A percentile compares a stretch with the other conserved stretches of the same genome.
phyloP scores from a whole-genome alignment of 2,329 filamentous ascomycete genomes.

The Botrytis sinoallii region DNA sequence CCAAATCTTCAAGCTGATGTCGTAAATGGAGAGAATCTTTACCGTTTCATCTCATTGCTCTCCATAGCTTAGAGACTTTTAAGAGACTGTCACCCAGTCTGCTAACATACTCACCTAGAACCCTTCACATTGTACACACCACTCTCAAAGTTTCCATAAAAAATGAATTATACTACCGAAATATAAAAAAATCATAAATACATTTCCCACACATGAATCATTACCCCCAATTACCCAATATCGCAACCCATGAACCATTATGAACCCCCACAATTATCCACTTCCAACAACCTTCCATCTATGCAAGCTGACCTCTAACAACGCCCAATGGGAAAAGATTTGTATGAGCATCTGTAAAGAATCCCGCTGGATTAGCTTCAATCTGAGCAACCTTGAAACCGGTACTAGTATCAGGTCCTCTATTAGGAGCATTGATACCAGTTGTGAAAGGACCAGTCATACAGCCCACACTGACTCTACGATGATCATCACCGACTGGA shows the following conservation, averaged over 20 bases:
- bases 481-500: constrained; percentile 40
- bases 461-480: constrained; percentile 34
- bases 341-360: constrained; percentile 50
- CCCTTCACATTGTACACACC: background rate
- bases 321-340: constrained; percentile 44
- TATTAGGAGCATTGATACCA: constrained; percentile 41
- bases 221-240: no score
- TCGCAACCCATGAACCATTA: background rate
- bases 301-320: constrained; percentile 46
- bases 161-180: background rate
- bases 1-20: background rate
- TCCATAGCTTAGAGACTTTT: background rate
- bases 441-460: constrained; percentile 44
- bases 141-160: background rate
- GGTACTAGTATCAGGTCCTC: constrained; percentile 45
- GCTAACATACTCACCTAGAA: background rate
- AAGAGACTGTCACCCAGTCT: background rate
- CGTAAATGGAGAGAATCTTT: background rate
- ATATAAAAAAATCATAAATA: background rate
- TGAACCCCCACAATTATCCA: no score
- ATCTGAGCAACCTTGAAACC: constrained; percentile 47
- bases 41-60: background rate
- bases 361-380: constrained; percentile 46
- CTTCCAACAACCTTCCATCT: background rate
- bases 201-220: background rate